Percentiles rank a stretch among this genome's conserved stretches.
These are phyloP conservation scores for Ophiocordyceps camponoti-leonardi DNA, from an alignment of 2,329 filamentous ascomycete genomes.

Conservation along the genomic window DNA sequence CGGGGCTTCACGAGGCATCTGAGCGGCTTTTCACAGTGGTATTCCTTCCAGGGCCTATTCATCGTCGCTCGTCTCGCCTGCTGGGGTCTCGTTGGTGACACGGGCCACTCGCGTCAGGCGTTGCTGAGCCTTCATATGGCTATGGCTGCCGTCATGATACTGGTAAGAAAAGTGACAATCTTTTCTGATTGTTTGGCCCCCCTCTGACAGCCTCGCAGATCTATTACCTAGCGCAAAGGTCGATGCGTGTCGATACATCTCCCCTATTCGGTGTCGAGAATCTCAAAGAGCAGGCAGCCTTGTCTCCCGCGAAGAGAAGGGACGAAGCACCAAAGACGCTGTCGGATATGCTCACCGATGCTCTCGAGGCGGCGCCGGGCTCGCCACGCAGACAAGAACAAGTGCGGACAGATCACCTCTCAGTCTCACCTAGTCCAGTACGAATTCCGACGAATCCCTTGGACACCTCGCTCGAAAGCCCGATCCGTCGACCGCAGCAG, in stretches of 20 bases:
- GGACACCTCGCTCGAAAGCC: neutral
- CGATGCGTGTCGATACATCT: conserved; percentile 38
- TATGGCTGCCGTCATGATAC: conserved; percentile 31
- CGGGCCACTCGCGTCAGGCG: conserved; percentile 19
- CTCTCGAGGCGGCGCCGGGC: conserved; percentile 10
- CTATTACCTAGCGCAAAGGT: conserved; percentile 22
- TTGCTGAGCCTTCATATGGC: conserved; percentile 35
- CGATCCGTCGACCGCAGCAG: neutral
- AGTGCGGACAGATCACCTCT: neutral
- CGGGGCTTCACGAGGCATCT: conserved; percentile 44
- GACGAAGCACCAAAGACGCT: conserved; percentile 22
- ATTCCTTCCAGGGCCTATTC: conserved; percentile 44
- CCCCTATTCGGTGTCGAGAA: conserved; percentile 27
- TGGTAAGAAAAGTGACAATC: conserved; percentile 24
- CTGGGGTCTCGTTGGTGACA: conserved; percentile 20
- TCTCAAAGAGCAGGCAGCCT: conserved; percentile 5
- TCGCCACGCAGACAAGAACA: conserved; percentile 1
- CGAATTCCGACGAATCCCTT: neutral
- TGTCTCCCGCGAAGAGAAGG: conserved; percentile 8
- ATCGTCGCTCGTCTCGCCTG: conserved; percentile 37
- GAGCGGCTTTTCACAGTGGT: conserved; percentile 45
- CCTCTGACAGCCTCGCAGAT: conserved; percentile 19
- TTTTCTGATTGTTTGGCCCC: neutral
- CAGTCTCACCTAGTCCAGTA: neutral
- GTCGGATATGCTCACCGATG: conserved; percentile 20